These are phyloP conservation scores for Candida maltosa DNA, from an alignment of 805 yeast genomes.

Conservation along the genomic window DNA sequence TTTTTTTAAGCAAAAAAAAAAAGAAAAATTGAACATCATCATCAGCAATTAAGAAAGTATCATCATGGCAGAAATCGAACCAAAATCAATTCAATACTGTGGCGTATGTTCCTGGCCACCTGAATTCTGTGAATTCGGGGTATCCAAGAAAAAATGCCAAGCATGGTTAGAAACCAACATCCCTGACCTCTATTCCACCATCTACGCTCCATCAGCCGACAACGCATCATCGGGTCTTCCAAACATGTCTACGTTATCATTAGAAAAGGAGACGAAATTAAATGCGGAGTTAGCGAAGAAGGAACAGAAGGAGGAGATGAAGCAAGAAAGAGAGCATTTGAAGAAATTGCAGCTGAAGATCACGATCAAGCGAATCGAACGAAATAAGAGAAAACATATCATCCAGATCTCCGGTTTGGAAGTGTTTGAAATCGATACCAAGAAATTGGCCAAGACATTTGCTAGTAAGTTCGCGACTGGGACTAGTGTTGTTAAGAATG, in stretches of 20 bases:
- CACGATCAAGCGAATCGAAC: conserved; percentile 77
- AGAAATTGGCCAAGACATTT: conserved; percentile 86
- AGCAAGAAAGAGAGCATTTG: conserved; percentile 78
- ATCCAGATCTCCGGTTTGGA: conserved; percentile 86
- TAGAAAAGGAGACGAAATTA: conserved; percentile 79
- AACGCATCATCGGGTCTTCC: conserved; percentile 43
- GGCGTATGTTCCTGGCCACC: conserved; percentile 83
- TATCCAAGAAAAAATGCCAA: conserved; percentile 75
- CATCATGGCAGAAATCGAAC: conserved; percentile 15
- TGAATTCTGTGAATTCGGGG: conserved; percentile 91
- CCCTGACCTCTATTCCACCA: conserved; percentile 50
- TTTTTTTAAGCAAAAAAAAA: not conserved
- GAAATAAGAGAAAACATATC: conserved; percentile 85
- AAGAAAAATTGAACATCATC: not conserved
- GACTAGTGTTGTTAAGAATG: conserved; percentile 84
- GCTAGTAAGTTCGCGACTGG: conserved; percentile 96
- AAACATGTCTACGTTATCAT: conserved; percentile 45
- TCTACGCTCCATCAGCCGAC: conserved; percentile 62
- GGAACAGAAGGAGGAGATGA: conserved; percentile 82
- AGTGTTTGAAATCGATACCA: conserved; percentile 83
- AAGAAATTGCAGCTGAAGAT: conserved; percentile 80
- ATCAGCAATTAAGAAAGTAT: not conserved
- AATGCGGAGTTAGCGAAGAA: conserved; percentile 79
- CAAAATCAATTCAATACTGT: conserved; percentile 58
- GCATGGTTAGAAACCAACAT: conserved; percentile 70